Percentiles rank a stretch among this genome's conserved stretches.
Evolutionary conservation across 306 rosid genomes (phyloP).

Genomic region (Cicer chorassanicum): DNA sequence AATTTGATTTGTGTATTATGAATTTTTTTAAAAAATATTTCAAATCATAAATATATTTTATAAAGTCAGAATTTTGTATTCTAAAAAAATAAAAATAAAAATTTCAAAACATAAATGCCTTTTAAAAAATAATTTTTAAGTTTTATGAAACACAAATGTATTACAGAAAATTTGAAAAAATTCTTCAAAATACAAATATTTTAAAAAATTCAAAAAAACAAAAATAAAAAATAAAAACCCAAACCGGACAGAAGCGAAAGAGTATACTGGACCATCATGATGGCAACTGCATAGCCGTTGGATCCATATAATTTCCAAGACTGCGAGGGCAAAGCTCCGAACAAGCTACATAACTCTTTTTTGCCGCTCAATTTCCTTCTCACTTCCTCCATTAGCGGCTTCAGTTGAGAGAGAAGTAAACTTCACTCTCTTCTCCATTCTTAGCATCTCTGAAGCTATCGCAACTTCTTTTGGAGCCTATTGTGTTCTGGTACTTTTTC

Average conservation of each 20-base stretch:
- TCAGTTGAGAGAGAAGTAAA: conserved; percentile 14
- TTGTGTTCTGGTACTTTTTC: conserved; percentile 29
- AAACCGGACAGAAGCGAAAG: not conserved
- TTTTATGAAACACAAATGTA: too few species aligned
- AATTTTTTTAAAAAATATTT: too few species aligned
- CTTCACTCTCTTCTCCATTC: conserved; percentile 9
- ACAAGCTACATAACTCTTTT: not conserved
- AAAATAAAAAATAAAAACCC: too few species aligned
- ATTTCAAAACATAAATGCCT: too few species aligned
- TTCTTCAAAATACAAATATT: too few species aligned
- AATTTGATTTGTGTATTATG: too few species aligned
- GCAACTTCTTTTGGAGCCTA: conserved; percentile 15
- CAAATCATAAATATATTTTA: too few species aligned
- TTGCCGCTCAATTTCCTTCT: conserved; percentile 49
- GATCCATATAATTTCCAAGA: not conserved
- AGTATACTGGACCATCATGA: not conserved
- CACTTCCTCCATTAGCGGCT: conserved; percentile 27
- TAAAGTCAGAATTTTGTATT: too few species aligned
- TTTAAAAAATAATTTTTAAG: too few species aligned
- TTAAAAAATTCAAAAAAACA: not conserved
- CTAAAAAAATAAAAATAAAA: too few species aligned
- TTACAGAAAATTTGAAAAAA: too few species aligned
- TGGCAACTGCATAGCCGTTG: conserved; percentile 30
- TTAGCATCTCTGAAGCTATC: not conserved
- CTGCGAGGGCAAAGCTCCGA: too few species aligned